Percentiles rank a stretch among this genome's conserved stretches.
phyloP scores from a whole-genome alignment of 208 protist genomes.

The Leishmania tarentolae region DNA sequence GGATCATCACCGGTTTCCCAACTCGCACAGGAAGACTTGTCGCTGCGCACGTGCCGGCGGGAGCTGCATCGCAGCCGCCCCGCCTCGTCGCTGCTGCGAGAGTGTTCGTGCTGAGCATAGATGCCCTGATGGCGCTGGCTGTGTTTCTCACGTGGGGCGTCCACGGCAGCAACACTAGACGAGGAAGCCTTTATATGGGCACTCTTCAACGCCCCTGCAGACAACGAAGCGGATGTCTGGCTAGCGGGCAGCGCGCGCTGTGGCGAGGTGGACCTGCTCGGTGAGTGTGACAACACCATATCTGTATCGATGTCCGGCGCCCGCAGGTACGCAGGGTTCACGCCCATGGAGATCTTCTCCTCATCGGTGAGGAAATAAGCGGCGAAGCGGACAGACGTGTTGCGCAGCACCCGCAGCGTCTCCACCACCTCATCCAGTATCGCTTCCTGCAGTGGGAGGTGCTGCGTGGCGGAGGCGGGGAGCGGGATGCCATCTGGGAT shows the following conservation, averaged over 20 bases:
- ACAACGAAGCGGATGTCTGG: not conserved
- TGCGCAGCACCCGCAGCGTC: constrained; percentile 41
- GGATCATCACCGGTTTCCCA: constrained; percentile 19
- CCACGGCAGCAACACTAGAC: not conserved
- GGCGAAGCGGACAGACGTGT: constrained; percentile 74
- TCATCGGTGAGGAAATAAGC: constrained; percentile 72
- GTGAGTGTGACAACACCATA: constrained; percentile 13
- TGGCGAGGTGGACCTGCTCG: constrained; percentile 4
- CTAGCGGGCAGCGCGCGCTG: not conserved
- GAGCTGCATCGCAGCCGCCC: constrained; percentile 18
- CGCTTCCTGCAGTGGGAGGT: constrained; percentile 46
- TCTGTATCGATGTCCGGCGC: constrained; percentile 48
- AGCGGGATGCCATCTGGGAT: constrained; percentile 69
- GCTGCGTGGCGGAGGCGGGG: constrained; percentile 14
- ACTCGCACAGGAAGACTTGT: not conserved
- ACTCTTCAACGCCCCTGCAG: not conserved
- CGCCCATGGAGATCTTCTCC: constrained; percentile 80
- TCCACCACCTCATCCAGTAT: constrained; percentile 52
- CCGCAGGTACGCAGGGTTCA: constrained; percentile 66
- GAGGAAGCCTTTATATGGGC: not conserved
- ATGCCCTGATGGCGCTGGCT: not conserved
- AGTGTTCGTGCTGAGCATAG: constrained; percentile 3
- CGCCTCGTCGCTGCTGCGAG: not conserved
- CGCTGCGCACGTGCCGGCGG: not conserved
- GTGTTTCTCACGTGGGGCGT: not conserved